Base-by-base conservation (phyloP, 441 rosid species). In the Gossypium gossypioides region DNA sequence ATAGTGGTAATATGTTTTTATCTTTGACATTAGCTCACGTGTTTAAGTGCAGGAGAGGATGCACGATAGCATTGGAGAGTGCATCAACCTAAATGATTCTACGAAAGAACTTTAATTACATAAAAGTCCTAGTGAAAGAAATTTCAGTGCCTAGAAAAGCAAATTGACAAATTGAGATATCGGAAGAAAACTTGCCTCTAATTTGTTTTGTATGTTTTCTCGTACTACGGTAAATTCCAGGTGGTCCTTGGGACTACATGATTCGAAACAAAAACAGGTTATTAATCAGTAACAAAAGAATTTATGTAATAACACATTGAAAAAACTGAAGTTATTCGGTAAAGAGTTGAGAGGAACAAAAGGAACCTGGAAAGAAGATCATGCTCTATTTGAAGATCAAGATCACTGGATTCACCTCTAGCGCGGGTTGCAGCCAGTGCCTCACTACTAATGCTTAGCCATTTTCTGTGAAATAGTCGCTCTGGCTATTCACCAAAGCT, bases 391-490 rank as follows among this genome's bases (percentile, higher is more conserved):
- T 86, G 96, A 78, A 89, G 90, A 87, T 91, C 96, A 57, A 74
- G 80, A 73, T 81, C 84, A 12, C 67, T 57, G 55, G 98, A 83
- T 67, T 81, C 83, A 74, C 87, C 87, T 83, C 97, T 83, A 77
- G 96, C 90, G 59, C 97, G 92, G 68, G 97, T 93, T 78, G 92
- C 98, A 69, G 96, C 97, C 86, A 93, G 65, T 70, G 98, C 98
- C 75, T 93, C 98, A 70, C 97, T 91, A 67, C 86, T 83, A 32
- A 93, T 84, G 73, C 87, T 84, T 60, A 89, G 86, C 64, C 87
- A 73, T 60, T 81, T 86, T 84, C 97, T 85, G 77, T 87, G 96
- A 85, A 87, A 91, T 79, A 93, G 89, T 87, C 91, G 91, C 87
- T 93, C 97, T 86, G 97, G 98, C 97, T 93, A 86, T 90, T 87